Evolutionary conservation across 75 land plant species (phyloP).

Genomic region (Sequoiadendron giganteum): DNA sequence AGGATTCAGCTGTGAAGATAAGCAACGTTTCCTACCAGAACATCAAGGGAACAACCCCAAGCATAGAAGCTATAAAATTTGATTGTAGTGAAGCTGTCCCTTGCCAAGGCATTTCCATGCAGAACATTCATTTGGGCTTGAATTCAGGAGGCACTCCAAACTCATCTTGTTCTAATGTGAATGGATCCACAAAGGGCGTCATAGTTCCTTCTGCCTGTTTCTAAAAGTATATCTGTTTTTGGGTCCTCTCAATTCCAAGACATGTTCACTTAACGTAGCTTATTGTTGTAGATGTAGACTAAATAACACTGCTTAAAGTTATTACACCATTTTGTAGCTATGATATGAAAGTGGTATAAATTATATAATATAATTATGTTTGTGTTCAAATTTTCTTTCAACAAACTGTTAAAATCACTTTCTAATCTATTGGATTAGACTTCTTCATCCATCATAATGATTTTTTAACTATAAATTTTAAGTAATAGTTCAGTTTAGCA

Average conservation of each 20-base stretch:
- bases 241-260: neutral
- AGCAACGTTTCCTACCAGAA: slow-evolving; percentile 60
- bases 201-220: slow-evolving; percentile 25
- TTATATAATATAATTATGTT: neutral
- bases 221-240: neutral
- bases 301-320: neutral
- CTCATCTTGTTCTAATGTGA: slow-evolving; percentile 17
- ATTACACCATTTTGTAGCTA: neutral
- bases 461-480: neutral
- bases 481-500: neutral
- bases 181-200: slow-evolving; percentile 8
- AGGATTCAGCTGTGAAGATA: slow-evolving; percentile 73
- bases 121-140: slow-evolving; percentile 28
- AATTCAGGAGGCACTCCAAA: slow-evolving; percentile 5
- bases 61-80: slow-evolving; percentile 49
- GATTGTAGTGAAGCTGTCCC: slow-evolving; percentile 68
- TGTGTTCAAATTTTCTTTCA: neutral
- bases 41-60: slow-evolving; percentile 76
- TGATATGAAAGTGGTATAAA: neutral
- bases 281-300: neutral
- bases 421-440: neutral
- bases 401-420: neutral
- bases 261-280: neutral
- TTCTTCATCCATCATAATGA: neutral
- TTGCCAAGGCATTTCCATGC: slow-evolving; percentile 50